Base-by-base conservation (phyloP, 306 rosid species). In the Styphnolobium japonicum region DNA sequence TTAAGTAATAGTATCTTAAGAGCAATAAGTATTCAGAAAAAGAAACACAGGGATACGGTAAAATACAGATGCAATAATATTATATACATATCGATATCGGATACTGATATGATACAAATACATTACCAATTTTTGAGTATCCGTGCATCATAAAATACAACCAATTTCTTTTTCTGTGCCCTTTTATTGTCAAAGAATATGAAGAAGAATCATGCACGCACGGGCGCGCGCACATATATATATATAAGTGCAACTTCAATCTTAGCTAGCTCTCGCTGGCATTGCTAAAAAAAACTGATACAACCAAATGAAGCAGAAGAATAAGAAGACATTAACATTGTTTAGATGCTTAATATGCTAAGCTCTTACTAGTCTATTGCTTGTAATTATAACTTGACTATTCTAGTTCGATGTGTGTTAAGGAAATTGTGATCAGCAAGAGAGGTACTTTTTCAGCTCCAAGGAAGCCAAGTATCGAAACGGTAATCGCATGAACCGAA, bases 371-470 rank as follows among this genome's bases (percentile, higher is more conserved):
- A 14, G 48, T 16, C 18, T 6, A 5, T 0, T 73, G 25, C 53
- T 21, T 55, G 53, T 7, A 10, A 52, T 21, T 56, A 16, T 15
- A 12, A 42, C 21, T 23, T 6, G 21, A 43, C 33, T 55, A n/a
- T 45, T 25, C 2, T 19, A 14, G 51, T 9, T 36, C 1, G 15
- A 25, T 36, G 27, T 39, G 60, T 51, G 52, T 62, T 12, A 64
- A 83, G 91, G 90, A 69, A 82, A 81, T 37, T 3, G 65, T 77
- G 89, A 82, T 52, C 68, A 82, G 51, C 80, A 86, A 70, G 94
- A 90, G 56, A 92, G 74, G 80, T 89, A 92, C 80, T 89, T 88
- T 42, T 94, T 90, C 88, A 85, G 92, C 84, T 58, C 67, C 5
- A 90, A 90, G 86, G 94, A 88, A 80, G 78, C 80, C 3, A 87